phyloP scores from a whole-genome alignment of 148 eudicot genomes.

The Camellia japonica region DNA sequence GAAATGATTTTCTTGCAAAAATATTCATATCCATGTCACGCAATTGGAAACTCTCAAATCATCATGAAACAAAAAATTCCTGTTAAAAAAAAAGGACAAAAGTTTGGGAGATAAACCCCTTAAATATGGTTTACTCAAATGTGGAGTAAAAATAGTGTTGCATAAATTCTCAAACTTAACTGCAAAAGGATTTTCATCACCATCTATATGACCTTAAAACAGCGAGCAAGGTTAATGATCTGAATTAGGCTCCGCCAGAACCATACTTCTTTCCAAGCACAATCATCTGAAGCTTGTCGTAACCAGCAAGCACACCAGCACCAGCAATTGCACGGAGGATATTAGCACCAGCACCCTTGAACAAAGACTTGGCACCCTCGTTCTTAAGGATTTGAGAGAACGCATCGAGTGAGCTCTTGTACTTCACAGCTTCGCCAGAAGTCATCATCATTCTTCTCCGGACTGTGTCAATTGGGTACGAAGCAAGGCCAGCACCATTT shows the following conservation, averaged over 20 bases:
- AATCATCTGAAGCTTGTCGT: conserved; percentile 56
- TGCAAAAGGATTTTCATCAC: conserved; percentile 13
- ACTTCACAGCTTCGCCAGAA: conserved; percentile 60
- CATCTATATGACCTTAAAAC: neutral
- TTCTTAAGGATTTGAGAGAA: conserved; percentile 50
- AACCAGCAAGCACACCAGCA: conserved; percentile 64
- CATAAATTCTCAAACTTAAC: neutral
- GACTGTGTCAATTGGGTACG: conserved; percentile 55
- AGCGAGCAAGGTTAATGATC: neutral
- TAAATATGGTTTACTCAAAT: conserved; percentile 12
- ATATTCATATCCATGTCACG: no score
- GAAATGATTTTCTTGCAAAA: no score
- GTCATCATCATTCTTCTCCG: conserved; percentile 75
- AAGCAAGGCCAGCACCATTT: conserved; percentile 58
- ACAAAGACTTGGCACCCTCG: conserved; percentile 53
- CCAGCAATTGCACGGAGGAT: conserved; percentile 62
- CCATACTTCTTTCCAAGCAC: conserved; percentile 61
- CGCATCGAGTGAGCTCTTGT: conserved; percentile 53
- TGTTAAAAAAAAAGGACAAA: neutral
- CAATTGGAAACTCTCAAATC: neutral
- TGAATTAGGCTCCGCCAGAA: conserved; percentile 26
- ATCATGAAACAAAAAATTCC: neutral
- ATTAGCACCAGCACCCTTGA: conserved; percentile 66
- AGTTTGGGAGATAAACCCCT: conserved; percentile 10
- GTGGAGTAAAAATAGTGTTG: neutral